Percentiles rank a stretch among this genome's conserved stretches.
Evolutionary conservation across 441 rosid genomes (phyloP).

Genomic region (Eruca vesicaria): DNA sequence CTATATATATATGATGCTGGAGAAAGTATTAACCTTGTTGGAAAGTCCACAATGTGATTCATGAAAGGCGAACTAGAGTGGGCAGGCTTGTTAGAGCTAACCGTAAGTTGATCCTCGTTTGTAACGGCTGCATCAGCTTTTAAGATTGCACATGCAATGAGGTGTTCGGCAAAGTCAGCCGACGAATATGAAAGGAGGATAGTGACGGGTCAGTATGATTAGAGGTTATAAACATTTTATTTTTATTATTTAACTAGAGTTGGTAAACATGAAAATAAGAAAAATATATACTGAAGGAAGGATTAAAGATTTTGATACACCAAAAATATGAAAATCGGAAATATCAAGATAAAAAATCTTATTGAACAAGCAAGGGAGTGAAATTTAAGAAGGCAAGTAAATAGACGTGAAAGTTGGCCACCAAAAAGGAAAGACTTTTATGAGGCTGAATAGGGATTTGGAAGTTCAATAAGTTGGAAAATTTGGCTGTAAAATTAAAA

Average conservation of each 20-base stretch:
- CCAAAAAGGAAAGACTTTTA: background rate
- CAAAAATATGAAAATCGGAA: background rate
- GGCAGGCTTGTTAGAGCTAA: background rate
- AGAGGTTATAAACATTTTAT: too few relatives aligned
- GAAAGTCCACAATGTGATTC: too few relatives aligned
- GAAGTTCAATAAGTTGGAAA: background rate
- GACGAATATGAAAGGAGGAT: too few relatives aligned
- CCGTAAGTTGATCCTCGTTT: background rate
- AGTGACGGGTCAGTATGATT: too few relatives aligned
- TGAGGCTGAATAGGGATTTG: background rate
- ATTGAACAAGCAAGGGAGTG: background rate
- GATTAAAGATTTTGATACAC: background rate
- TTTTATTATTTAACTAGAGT: too few relatives aligned
- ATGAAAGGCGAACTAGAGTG: too few relatives aligned
- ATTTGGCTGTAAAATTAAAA: background rate
- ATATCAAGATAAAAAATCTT: background rate
- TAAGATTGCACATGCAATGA: background rate
- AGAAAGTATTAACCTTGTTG: too few relatives aligned
- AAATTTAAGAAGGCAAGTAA: background rate
- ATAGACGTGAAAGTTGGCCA: background rate
- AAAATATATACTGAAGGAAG: background rate
- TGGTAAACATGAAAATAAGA: background rate
- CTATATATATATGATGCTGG: too few relatives aligned
- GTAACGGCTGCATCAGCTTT: background rate
- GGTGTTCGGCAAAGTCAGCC: background rate